Percentiles rank a stretch among this genome's conserved stretches.
These are phyloP conservation scores for Mucor irregularis DNA, from an alignment of 371 early-diverging fungal species.

Conservation along the genomic window DNA sequence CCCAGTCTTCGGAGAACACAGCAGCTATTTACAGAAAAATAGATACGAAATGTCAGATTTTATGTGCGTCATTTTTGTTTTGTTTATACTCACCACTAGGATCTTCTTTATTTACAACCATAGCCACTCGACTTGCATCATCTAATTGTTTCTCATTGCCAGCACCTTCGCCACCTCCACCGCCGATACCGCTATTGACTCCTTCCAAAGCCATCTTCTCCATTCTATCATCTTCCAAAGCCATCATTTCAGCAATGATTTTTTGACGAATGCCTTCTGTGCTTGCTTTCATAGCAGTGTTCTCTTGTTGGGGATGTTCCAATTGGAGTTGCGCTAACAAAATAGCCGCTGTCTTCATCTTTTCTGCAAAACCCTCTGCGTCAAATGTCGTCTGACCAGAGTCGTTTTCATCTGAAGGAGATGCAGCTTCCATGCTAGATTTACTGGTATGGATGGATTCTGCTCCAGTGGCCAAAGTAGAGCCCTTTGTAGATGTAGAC, in stretches of 20 bases:
- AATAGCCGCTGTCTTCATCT: slow-evolving; percentile 95
- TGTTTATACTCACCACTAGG: slow-evolving; percentile 54
- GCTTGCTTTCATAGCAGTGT: slow-evolving; percentile 69
- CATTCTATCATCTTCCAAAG: slow-evolving; percentile 80
- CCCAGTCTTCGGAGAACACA: slow-evolving; percentile 90
- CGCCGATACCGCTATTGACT: slow-evolving; percentile 46
- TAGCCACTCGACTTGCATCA: slow-evolving; percentile 44
- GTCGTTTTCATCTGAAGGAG: not conserved
- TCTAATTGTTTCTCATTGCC: slow-evolving; percentile 52
- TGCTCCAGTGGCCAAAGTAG: not conserved
- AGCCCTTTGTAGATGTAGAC: not conserved
- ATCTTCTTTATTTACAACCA: slow-evolving; percentile 67
- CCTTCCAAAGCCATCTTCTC: slow-evolving; percentile 42
- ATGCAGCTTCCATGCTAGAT: not conserved
- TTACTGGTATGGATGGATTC: not conserved
- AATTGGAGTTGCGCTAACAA: slow-evolving; percentile 91
- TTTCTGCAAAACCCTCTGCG: slow-evolving; percentile 56
- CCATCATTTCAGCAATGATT: slow-evolving; percentile 87
- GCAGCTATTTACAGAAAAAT: slow-evolving; percentile 36
- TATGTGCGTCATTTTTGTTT: not conserved
- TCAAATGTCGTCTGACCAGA: not conserved
- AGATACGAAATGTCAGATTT: too few species aligned
- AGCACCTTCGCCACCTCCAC: slow-evolving; percentile 53
- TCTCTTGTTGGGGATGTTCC: slow-evolving; percentile 8
- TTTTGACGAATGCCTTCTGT: slow-evolving; percentile 65